phyloP scores from a whole-genome alignment of 352 stramenopile species.

The Salisapilia sapeloensis region DNA sequence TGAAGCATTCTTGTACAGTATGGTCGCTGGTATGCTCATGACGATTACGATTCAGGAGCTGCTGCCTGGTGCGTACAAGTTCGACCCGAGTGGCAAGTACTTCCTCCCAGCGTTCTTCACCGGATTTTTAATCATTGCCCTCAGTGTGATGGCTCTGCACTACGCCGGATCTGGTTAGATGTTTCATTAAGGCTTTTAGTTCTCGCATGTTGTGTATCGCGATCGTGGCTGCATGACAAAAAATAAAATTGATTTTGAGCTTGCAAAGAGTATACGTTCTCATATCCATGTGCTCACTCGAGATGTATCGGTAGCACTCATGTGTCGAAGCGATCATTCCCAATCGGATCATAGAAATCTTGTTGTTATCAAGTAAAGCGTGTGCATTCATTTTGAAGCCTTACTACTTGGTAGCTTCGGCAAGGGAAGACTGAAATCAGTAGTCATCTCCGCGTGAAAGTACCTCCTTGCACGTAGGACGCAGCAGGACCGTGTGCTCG shows the following conservation, averaged over 20 bases:
- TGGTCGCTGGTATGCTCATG: constrained; percentile 26
- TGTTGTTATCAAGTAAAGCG: no score
- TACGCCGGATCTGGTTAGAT: constrained; percentile 52
- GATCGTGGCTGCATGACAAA: not conserved
- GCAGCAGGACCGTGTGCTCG: constrained; percentile 89
- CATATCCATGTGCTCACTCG: no score
- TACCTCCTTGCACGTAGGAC: constrained; percentile 89
- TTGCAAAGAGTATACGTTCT: no score
- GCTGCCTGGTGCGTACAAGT: constrained; percentile 80
- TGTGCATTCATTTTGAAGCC: no score
- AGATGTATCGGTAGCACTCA: no score
- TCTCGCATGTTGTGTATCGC: not conserved
- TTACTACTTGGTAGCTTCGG: no score
- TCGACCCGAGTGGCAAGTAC: constrained; percentile 74
- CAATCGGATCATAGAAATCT: no score
- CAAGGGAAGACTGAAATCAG: no score
- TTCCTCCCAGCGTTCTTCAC: constrained; percentile 76
- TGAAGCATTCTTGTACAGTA: constrained; percentile 75
- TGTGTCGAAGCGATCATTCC: no score
- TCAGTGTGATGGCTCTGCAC: constrained; percentile 78
- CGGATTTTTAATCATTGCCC: constrained; percentile 79
- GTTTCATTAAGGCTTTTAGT: no score
- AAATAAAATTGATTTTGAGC: not conserved
- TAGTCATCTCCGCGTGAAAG: constrained; percentile 87
- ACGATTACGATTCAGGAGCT: constrained; percentile 87